Conservation (phyloP, 768 basidiomycete species). For the Fomitopsis serialis region DNA sequence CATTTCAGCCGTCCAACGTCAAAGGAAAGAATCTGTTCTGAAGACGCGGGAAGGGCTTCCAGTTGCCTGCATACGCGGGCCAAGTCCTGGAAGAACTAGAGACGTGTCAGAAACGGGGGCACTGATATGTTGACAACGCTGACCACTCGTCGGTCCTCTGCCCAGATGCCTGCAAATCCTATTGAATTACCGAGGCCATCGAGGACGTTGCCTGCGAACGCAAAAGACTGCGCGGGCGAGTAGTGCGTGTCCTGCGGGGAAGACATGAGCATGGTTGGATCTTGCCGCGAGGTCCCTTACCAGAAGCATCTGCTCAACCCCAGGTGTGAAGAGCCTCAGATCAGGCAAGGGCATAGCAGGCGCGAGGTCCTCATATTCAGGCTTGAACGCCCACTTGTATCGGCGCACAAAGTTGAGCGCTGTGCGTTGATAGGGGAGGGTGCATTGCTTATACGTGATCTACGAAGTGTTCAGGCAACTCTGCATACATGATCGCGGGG, state of each 20-base stretch:
- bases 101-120: neutral
- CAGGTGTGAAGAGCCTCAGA: constrained; percentile 41
- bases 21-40: constrained; percentile 12
- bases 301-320: constrained; percentile 34
- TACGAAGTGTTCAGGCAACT: constrained; percentile 16
- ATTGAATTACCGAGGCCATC: neutral
- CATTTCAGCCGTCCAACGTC: constrained; percentile 14
- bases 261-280: neutral
- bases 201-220: constrained; percentile 40
- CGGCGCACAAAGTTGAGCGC: constrained; percentile 56
- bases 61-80: constrained; percentile 13
- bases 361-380: constrained; percentile 49
- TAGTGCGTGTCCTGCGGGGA: constrained; percentile 30
- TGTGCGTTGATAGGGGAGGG: constrained; percentile 44
- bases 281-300: too few relatives aligned
- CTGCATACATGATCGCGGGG: neutral
- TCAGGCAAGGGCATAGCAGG: constrained; percentile 51
- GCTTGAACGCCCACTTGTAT: constrained; percentile 74
- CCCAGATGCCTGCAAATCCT: constrained; percentile 10
- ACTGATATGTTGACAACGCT: constrained; percentile 12
- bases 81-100: constrained; percentile 33
- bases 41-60: constrained; percentile 7
- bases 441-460: constrained; percentile 44
- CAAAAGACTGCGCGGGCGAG: constrained; percentile 37
- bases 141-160: constrained; percentile 9